Evolutionary conservation across 345 rosid species (phyloP).

Genomic region (Brassica napus): DNA sequence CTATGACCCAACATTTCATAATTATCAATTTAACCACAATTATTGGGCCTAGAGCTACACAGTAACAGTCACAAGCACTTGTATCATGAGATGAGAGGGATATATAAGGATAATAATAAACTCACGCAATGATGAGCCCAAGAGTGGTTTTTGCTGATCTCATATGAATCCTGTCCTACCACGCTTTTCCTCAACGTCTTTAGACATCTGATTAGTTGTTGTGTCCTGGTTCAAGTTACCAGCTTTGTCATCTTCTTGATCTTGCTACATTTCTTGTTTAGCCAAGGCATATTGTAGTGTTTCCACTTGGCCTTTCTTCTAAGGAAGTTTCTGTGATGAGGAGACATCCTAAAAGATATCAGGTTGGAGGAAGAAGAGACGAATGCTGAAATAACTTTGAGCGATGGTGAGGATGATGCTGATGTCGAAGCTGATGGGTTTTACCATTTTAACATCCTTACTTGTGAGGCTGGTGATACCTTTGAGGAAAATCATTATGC

Average conservation of each 20-base stretch:
- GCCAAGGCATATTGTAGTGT: slow-evolving; percentile 43
- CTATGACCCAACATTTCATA: rapidly evolving
- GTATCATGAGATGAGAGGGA: too few species aligned
- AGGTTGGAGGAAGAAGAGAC: too few species aligned
- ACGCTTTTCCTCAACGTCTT: slow-evolving; percentile 68
- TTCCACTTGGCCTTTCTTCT: slow-evolving; percentile 66
- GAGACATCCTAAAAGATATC: too few species aligned
- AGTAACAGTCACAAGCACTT: neutral
- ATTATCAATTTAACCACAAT: neutral
- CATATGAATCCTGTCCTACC: slow-evolving; percentile 57
- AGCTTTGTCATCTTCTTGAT: slow-evolving; percentile 42
- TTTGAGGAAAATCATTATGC: neutral
- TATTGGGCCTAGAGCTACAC: neutral
- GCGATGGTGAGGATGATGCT: neutral
- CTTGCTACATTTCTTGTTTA: slow-evolving; percentile 60
- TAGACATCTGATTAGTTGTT: slow-evolving; percentile 26
- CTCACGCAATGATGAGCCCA: too few species aligned
- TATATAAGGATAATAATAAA: too few species aligned
- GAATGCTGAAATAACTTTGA: neutral
- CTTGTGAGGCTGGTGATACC: neutral
- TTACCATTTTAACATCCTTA: too few species aligned
- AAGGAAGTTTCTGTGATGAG: slow-evolving; percentile 61
- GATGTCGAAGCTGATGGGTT: neutral
- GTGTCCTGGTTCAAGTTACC: slow-evolving; percentile 24
- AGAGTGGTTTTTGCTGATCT: slow-evolving; percentile 33